Evolutionary conservation across 164 flowering plant genomes (phyloP).

Genomic region (Berberis thunbergii): DNA sequence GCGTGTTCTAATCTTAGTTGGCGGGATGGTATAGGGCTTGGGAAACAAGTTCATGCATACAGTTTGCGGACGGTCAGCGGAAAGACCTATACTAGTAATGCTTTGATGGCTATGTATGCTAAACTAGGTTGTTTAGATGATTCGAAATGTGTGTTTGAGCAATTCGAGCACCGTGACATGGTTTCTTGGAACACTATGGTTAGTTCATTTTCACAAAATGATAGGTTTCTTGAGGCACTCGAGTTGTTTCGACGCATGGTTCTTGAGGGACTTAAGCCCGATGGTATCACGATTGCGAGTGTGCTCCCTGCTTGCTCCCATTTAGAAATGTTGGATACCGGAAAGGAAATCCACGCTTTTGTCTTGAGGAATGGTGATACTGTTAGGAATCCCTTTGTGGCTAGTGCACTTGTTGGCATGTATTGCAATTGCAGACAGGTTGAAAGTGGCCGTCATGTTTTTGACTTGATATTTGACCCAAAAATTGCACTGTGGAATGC

Average conservation of each 20-base stretch:
- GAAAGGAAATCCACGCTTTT: slow-evolving; percentile 6
- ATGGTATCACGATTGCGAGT: slow-evolving; percentile 7
- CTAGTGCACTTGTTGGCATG: slow-evolving; percentile 8
- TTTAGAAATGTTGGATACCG: slow-evolving; percentile 6
- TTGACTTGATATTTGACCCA: slow-evolving; percentile 1
- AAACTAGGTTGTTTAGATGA: slow-evolving; percentile 1
- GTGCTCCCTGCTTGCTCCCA: slow-evolving; percentile 9
- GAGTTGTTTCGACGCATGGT: slow-evolving; percentile 6
- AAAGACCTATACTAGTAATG: slow-evolving; percentile 6
- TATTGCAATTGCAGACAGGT: slow-evolving; percentile 6
- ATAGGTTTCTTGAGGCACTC: slow-evolving; percentile 4
- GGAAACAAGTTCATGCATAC: slow-evolving; percentile 7
- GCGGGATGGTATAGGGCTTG: slow-evolving; percentile 4
- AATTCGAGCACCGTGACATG: not conserved
- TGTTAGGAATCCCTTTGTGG: slow-evolving; percentile 4
- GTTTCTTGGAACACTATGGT: slow-evolving; percentile 8
- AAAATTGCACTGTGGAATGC: slow-evolving; percentile 9
- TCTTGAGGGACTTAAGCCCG: slow-evolving; percentile 1
- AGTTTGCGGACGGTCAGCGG: slow-evolving; percentile 3
- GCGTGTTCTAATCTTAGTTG: slow-evolving; percentile 1
- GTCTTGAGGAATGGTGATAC: slow-evolving; percentile 7
- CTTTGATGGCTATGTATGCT: slow-evolving; percentile 9
- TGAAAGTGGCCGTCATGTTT: slow-evolving; percentile 2
- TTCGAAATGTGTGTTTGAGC: not conserved
- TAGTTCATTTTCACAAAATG: slow-evolving; percentile 6